A percentile compares a stretch with the other conserved stretches of the same genome.
These are phyloP conservation scores for Colletotrichum horii DNA, from an alignment of 2,329 filamentous ascomycete genomes.

Conservation along the genomic window DNA sequence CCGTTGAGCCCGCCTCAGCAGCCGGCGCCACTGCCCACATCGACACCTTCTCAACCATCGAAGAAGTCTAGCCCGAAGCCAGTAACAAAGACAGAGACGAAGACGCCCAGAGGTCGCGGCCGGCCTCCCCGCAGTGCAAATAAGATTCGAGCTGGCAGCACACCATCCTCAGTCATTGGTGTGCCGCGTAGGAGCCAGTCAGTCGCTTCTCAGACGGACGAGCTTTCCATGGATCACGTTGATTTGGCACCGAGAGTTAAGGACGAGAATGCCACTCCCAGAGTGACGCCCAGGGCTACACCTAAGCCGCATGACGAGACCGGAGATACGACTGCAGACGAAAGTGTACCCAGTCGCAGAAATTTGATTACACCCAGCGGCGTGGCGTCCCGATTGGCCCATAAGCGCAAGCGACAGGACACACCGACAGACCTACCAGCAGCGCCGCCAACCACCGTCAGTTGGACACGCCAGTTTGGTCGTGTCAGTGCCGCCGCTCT, in stretches of 20 bases:
- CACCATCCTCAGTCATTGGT: constrained; percentile 32
- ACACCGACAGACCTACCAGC: constrained; percentile 50
- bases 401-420: constrained; percentile 65
- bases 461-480: constrained; percentile 78
- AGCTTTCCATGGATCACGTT: constrained; percentile 49
- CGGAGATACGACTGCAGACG: constrained; percentile 61
- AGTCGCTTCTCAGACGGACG: constrained; percentile 51
- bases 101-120: constrained; percentile 34
- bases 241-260: constrained; percentile 54
- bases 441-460: constrained; percentile 68
- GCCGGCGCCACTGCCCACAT: constrained; percentile 39
- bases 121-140: constrained; percentile 41
- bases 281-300: constrained; percentile 15
- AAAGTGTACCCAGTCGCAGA: constrained; percentile 48
- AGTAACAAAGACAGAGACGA: constrained; percentile 29
- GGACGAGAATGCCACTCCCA: constrained; percentile 58
- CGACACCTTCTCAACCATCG: constrained; percentile 32
- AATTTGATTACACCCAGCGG: constrained; percentile 41
- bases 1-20: constrained; percentile 61
- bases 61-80: constrained; percentile 42
- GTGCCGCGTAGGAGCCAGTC: constrained; percentile 49
- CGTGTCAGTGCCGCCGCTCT: constrained; percentile 75
- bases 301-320: constrained; percentile 59
- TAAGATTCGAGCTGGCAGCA: constrained; percentile 38
- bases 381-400: constrained; percentile 38